A percentile compares a stretch with the other conserved stretches of the same genome.
Evolutionary conservation across 306 rosid genomes (phyloP).

Genomic region (Heteromeles arbutifolia): DNA sequence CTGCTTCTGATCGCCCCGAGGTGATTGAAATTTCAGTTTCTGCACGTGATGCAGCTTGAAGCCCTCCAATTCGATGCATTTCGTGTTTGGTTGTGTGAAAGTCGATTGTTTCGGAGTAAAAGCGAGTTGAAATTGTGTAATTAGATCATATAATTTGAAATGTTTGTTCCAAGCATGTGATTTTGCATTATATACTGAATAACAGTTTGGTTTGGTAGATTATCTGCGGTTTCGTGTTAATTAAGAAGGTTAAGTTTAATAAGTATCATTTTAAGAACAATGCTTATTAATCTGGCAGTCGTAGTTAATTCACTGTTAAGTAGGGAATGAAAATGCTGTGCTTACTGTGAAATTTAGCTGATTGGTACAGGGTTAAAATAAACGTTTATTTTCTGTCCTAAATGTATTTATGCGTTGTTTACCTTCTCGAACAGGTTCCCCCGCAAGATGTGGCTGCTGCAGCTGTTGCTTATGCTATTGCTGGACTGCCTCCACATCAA

Average conservation of each 20-base stretch:
- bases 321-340: not conserved
- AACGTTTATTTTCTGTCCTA: not conserved
- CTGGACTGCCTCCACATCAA: slow-evolving; percentile 95
- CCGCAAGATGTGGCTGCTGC: slow-evolving; percentile 94
- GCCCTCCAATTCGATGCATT: not conserved
- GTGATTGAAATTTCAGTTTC: slow-evolving; percentile 23
- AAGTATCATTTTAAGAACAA: not conserved
- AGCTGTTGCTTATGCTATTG: slow-evolving; percentile 39
- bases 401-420: slow-evolving; percentile 19
- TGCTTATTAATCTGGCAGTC: not conserved
- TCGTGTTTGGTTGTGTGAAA: not conserved
- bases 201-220: not conserved
- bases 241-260: not conserved
- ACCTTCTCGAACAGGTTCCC: slow-evolving; percentile 65
- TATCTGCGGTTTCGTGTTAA: not conserved
- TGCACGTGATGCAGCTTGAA: not conserved
- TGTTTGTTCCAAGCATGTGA: not conserved
- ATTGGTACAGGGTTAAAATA: not conserved
- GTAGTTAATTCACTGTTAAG: not conserved
- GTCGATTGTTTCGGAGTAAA: not conserved
- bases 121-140: not conserved
- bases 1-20: slow-evolving; percentile 90
- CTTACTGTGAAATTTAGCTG: not conserved
- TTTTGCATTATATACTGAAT: not conserved
- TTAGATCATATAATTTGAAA: not conserved